Evolutionary conservation across 2,329 filamentous ascomycete genomes (phyloP), one percentile per base, ranked within the genome.

Genomic region (Bipolaris oryzae): DNA sequence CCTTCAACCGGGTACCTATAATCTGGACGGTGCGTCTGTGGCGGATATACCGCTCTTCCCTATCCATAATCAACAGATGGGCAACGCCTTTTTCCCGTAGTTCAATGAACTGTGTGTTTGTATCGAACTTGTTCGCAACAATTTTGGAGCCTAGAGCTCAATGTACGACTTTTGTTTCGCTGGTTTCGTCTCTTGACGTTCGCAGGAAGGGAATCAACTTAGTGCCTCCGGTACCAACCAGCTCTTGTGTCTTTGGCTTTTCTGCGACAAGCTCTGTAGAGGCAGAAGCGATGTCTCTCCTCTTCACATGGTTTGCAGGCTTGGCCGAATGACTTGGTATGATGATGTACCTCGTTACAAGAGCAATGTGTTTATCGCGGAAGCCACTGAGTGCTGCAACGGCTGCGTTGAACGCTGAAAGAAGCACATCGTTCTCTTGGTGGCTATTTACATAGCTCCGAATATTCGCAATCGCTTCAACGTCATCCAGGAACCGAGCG

Each of bases 291-390:
- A 82, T 72, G 49, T 82, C 71, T 53, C 78, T 57, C 68, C 68
- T 61, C 48, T 71, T 56, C 48, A 66, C 42, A 34, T 53, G 55
- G 7, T 55, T 61, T n/a, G 39, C 58, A 18, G 63, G 70, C 41
- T 69, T 71, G 9, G 50, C 54, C 57, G 67, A 65, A 13, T 68
- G 69, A 42, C 69, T 71, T 0, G 80, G 79, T 42, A 80, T 76
- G 47, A 84, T 78, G 53, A 85, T 83, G 59, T 84, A 85, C 38
- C 81, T 71, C 1, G 82, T 79, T 1, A 84, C 82, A 21, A 85
- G 77, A 55, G 80, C 77, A 42, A 85, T 81, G 56, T 85, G 82
- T 46, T 77, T 79, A 56, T 83, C 80, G 0, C 82, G 78, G 60
- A 85, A 82, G 0, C 66, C 62, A 4, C 77, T 77, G 11, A 85